Percentiles rank a stretch among this genome's conserved stretches.
phyloP scores from a whole-genome alignment of 2,329 filamentous ascomycete genomes.

The Aspergillus arachidicola region DNA sequence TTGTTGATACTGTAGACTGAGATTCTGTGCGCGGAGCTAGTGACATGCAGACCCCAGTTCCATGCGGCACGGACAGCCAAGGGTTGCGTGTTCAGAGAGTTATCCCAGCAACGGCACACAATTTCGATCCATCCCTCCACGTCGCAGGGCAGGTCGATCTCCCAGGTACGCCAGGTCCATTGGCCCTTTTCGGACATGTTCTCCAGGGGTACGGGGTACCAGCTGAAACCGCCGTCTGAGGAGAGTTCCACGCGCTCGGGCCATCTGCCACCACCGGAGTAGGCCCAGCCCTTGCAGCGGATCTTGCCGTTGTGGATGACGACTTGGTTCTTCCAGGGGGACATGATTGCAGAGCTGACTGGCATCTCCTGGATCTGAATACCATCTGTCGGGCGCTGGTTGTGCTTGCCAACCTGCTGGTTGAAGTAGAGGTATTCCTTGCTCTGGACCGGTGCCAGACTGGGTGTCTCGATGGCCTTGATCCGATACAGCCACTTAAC shows the following conservation, averaged over 20 bases:
- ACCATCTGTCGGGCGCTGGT: conserved; percentile 60
- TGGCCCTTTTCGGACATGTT: conserved; percentile 65
- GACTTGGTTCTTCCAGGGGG: conserved; percentile 62
- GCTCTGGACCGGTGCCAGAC: conserved; percentile 63
- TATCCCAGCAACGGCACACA: conserved; percentile 63
- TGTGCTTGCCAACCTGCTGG: conserved; percentile 70
- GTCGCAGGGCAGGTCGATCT: conserved; percentile 63
- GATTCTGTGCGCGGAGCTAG: conserved; percentile 41
- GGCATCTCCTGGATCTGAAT: conserved; percentile 75
- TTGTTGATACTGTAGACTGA: conserved; percentile 43
- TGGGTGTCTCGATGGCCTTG: conserved; percentile 61
- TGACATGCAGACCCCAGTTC: conserved; percentile 49
- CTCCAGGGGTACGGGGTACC: conserved; percentile 64
- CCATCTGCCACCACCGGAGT: conserved; percentile 61
- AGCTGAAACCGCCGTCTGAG: conserved; percentile 63
- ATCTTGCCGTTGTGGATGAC: conserved; percentile 64
- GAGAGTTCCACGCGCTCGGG: conserved; percentile 66
- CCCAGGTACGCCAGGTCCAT: conserved; percentile 67
- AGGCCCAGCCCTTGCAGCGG: conserved; percentile 60
- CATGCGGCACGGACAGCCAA: conserved; percentile 57
- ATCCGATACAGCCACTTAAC: conserved; percentile 67
- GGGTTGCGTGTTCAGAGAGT: conserved; percentile 63
- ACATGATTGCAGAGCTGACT: conserved; percentile 68
- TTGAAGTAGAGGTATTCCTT: conserved; percentile 71
- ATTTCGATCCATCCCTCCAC: conserved; percentile 65